Evolutionary conservation across 371 early-diverging fungal genomes (phyloP), one percentile per base, ranked within the genome.

Genomic region (Apophysomyces variabilis): DNA sequence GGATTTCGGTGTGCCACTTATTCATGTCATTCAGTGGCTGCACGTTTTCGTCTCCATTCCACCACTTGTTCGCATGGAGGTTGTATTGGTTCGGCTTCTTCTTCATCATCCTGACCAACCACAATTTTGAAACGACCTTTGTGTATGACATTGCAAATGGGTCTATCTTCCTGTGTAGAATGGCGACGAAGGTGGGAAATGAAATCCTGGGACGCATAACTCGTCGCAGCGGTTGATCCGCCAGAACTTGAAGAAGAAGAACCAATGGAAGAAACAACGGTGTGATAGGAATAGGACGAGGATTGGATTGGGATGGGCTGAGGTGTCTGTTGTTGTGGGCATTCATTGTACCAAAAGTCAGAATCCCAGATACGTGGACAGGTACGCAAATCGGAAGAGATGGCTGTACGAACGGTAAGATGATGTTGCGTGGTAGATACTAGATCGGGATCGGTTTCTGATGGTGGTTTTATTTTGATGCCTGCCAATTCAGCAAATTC

Each of bases 401-500:
- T 41, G 16, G 58, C 38, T 6, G 58, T 46, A 39, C 65, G 65
- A 18, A 58, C 43, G 44, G 65, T 65, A 13, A 58, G 66, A 58
- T 46, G 58, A 14, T 18, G 67, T 44, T 26, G 32, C 32, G 32
- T 26, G 32, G 32, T 37, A 46, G 14, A 38, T 12, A 16, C 50
- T 54, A n/a, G 63, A 46, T 56, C 60, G 61, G 45, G 5, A 41
- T 65, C 60, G 32, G 32, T 35, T 16, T 35, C 5, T 38, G 32
- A 3, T 26, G 57, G 5, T 43, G 62, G 1, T 50, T 56, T 61
- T 26, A 74, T 67, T 11, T 68, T 62, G 45, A 74, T 74, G 16
- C 75, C 75, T 6, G 71, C 67, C 57, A 74, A 56, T 43, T 70
- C 68, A 13, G 75, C 75, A 62, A 74, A 74, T 44, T 74, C 75